Conservation (phyloP, 2,329 filamentous ascomycete genomes). For the Cladophialophora carrionii region DNA sequence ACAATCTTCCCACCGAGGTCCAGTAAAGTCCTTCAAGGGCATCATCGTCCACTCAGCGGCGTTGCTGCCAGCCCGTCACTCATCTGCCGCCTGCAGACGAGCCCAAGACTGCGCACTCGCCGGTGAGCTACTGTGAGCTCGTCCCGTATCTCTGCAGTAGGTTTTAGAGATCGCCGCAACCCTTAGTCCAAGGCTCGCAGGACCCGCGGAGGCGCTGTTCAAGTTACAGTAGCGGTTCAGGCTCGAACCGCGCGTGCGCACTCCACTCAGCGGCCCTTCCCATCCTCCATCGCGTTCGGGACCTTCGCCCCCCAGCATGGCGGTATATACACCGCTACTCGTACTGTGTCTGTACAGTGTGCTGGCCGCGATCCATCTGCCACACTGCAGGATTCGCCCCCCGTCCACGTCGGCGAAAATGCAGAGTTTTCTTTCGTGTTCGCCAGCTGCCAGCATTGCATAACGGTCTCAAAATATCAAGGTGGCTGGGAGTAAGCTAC, state of each 20-base stretch:
- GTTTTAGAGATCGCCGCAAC: slow-evolving; percentile 17
- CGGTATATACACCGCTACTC: slow-evolving; percentile 29
- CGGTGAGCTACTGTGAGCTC: background rate
- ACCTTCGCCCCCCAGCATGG: slow-evolving; percentile 13
- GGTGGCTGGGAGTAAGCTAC: slow-evolving; percentile 15
- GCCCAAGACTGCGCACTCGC: background rate
- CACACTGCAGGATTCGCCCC: background rate
- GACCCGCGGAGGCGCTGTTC: background rate
- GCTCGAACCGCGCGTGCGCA: slow-evolving; percentile 10
- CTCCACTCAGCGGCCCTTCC: slow-evolving; percentile 20
- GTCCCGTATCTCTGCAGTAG: slow-evolving; percentile 7
- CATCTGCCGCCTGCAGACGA: background rate
- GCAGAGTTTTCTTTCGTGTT: background rate
- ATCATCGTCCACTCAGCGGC: background rate
- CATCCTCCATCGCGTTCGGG: slow-evolving; percentile 23
- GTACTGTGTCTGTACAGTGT: too few species aligned
- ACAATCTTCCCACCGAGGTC: background rate
- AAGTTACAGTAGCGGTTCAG: background rate
- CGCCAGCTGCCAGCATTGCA: background rate
- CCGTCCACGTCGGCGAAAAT: background rate
- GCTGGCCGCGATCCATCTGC: background rate
- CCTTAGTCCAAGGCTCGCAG: slow-evolving; percentile 12
- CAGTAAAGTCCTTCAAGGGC: background rate
- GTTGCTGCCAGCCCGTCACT: background rate
- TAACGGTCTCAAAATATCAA: slow-evolving; percentile 2